These are phyloP conservation scores for Melocanna baccifera DNA, from an alignment of 176 grass and related monocot genomes.

Conservation along the genomic window DNA sequence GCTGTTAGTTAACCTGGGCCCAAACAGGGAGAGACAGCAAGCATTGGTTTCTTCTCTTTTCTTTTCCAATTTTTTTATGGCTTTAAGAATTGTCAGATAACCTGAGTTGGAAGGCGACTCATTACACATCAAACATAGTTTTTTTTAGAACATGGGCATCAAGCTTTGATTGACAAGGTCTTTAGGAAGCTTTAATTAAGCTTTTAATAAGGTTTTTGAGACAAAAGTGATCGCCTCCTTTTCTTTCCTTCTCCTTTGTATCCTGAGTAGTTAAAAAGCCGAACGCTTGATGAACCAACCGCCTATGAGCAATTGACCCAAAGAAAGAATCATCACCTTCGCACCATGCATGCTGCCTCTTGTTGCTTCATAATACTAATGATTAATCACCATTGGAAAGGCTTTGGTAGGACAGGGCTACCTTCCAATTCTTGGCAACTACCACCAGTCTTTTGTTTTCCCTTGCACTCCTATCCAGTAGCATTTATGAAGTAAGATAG, in stretches of 20 bases:
- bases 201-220: constrained; percentile 9
- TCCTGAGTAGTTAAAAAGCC: background rate
- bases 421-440: background rate
- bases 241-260: background rate
- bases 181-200: background rate
- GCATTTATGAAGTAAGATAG: background rate
- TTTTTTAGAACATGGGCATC: constrained; percentile 12
- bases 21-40: background rate
- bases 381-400: constrained; percentile 7
- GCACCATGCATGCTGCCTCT: constrained; percentile 29
- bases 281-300: constrained; percentile 39
- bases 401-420: constrained; percentile 22
- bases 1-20: background rate
- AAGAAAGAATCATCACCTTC: constrained; percentile 19
- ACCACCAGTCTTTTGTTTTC: background rate
- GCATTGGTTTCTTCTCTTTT: background rate
- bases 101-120: background rate
- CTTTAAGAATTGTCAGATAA: constrained; percentile 2
- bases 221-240: constrained; percentile 11
- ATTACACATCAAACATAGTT: constrained; percentile 7
- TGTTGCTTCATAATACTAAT: constrained; percentile 24
- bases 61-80: background rate
- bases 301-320: background rate
- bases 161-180: background rate
- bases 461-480: constrained; percentile 2